phyloP scores from a whole-genome alignment of 1,284 basidiomycete species.

The Neotropicomus parvogracilis region DNA sequence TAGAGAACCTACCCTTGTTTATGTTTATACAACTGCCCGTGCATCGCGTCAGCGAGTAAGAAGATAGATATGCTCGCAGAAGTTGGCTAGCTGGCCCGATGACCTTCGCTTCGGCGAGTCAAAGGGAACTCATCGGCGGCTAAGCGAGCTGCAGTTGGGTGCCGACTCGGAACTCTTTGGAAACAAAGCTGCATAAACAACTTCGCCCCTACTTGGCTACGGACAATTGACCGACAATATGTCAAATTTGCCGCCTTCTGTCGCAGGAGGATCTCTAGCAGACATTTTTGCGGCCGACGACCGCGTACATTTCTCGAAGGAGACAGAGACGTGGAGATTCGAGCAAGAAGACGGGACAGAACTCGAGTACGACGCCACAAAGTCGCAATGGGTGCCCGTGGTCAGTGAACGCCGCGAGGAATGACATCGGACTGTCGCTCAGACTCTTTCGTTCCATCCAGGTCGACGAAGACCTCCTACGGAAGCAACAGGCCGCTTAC shows the following conservation, averaged over 20 bases:
- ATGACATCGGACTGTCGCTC: conserved; percentile 1
- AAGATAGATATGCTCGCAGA: conserved; percentile 25
- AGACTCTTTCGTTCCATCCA: conserved; percentile 24
- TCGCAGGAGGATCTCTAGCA: conserved; percentile 47
- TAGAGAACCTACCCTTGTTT: conserved; percentile 19
- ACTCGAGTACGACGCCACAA: conserved; percentile 79
- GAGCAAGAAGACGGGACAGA: conserved; percentile 88
- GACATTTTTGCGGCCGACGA: conserved; percentile 73
- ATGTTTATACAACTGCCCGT: conserved; percentile 25
- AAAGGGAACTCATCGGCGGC: neutral
- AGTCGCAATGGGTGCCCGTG: conserved; percentile 77
- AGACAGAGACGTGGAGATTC: conserved; percentile 77
- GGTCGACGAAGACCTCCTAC: conserved; percentile 80
- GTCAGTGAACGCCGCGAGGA: conserved; percentile 45
- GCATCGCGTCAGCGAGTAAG: conserved; percentile 22
- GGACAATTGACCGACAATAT: conserved; percentile 9
- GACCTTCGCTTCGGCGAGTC: conserved; percentile 18
- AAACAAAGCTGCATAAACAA: conserved; percentile 27
- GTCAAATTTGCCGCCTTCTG: conserved; percentile 39
- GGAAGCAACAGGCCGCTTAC: conserved; percentile 90
- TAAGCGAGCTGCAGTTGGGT: no score
- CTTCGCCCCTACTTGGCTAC: conserved; percentile 8
- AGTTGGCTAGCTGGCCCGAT: conserved; percentile 22
- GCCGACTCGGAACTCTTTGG: neutral
- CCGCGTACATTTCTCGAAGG: conserved; percentile 76